phyloP scores from a whole-genome alignment of 345 rosid species.

The Microthlaspi erraticum region DNA sequence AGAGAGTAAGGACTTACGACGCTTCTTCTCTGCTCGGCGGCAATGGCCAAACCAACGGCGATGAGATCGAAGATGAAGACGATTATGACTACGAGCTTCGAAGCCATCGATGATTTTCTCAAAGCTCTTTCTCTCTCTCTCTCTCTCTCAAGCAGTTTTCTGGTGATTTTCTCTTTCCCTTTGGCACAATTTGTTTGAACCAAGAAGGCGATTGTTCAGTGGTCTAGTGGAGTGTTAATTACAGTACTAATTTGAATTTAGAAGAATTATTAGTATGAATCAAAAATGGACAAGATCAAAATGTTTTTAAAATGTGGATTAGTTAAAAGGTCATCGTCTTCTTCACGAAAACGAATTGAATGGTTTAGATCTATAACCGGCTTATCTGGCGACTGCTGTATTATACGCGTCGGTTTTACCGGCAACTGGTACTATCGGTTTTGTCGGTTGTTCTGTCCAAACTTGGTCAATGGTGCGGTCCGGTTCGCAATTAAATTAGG shows the following conservation, averaged over 20 bases:
- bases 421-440: slow-evolving; percentile 36
- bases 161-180: slow-evolving; percentile 12
- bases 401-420: slow-evolving; percentile 32
- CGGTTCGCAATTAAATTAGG: no score
- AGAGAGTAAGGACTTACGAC: slow-evolving; percentile 57
- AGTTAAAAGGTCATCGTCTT: slow-evolving; percentile 35
- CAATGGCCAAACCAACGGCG: slow-evolving; percentile 93
- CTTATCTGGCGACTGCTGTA: slow-evolving; percentile 34
- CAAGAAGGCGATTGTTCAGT: slow-evolving; percentile 12
- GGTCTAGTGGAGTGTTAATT: not conserved
- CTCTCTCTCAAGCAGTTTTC: slow-evolving; percentile 32
- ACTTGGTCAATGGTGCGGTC: no score
- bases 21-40: slow-evolving; percentile 97
- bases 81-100: slow-evolving; percentile 66
- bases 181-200: no score
- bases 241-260: no score
- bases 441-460: slow-evolving; percentile 30
- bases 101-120: slow-evolving; percentile 66
- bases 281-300: not conserved
- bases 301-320: slow-evolving; percentile 12
- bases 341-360: slow-evolving; percentile 11
- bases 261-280: not conserved
- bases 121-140: slow-evolving; percentile 33
- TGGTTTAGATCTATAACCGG: slow-evolving; percentile 38
- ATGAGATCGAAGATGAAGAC: slow-evolving; percentile 80